Base-by-base conservation (phyloP, 2,329 filamentous ascomycete species). In the Colletotrichum sp. region DNA sequence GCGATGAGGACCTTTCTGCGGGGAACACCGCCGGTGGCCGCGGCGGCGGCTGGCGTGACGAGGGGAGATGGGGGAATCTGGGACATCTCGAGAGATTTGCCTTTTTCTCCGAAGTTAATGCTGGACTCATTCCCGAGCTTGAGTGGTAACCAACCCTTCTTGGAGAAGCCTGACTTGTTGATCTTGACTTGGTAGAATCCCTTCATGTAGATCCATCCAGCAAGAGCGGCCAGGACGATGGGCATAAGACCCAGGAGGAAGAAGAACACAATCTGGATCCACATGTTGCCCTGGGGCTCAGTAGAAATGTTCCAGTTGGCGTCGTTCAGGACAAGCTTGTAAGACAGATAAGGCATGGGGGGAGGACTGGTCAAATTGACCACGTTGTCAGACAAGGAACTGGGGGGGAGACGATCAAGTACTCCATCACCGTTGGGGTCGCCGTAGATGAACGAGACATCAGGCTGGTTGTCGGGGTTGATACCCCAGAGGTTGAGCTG, bases 401-500 rank as follows among this genome's bases (percentile, higher is more conserved):
- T 90, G 3, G 92, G 92, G 3, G 91, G 90, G 43, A 93, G 86
- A 64, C 91, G 90, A 80, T 94, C 92, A 30, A 93, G 83, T 8
- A 93, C 85, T 6, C 86, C 87, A 79, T 94, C 92, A 34, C 85
- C 85, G 79, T 93, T 90, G n/a, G 92, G 87, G 80, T 94, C 92
- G 32, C 92, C 92, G 76, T 88, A 90, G 3, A 92, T 88, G 72
- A 86, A 88, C 9, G 88, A 88, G 75, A 91, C 87, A 81, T 94
- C 92, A 0, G 92, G 91, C 78, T 89, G 83, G 24, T 91, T 91
- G 81, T 93, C 88, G 1, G 89, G 88, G 78, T 93, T 92, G 80
- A 93, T 91, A 67, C 92, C 92, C 92, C 92, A 94, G 7, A 92
- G 87, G 78, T 93, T 94, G 74, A 93, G 83, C 79, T 93, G 91